These are phyloP conservation scores for Xylariaceae sp. DNA, from an alignment of 2,329 filamentous ascomycete species.

Conservation along the genomic window DNA sequence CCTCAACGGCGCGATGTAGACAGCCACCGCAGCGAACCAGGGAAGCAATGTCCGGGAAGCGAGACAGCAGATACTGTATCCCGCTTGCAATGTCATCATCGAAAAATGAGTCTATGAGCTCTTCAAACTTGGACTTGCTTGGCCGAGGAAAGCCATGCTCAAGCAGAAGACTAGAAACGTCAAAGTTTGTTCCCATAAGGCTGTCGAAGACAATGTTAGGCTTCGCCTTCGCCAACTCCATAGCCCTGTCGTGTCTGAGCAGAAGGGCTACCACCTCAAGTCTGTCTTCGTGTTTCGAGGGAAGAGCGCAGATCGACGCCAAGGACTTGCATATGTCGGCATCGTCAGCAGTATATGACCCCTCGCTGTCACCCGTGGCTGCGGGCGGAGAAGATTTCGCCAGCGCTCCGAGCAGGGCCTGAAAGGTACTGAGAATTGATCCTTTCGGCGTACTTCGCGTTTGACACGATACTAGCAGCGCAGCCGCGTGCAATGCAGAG, in stretches of 20 bases:
- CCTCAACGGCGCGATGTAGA: not conserved
- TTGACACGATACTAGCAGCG: not conserved
- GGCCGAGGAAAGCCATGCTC: constrained; percentile 7
- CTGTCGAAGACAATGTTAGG: not conserved
- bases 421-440: constrained; percentile 7
- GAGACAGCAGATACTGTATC: constrained; percentile 1
- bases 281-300: constrained; percentile 5
- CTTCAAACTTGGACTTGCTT: not conserved
- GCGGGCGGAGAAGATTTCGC: not conserved
- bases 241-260: constrained; percentile 2
- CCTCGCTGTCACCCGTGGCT: not conserved
- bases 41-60: not conserved
- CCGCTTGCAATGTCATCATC: not conserved
- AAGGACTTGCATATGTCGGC: constrained; percentile 2
- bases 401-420: constrained; percentile 8
- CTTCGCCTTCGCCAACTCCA: not conserved
- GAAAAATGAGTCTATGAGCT: not conserved
- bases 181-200: not conserved
- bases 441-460: not conserved
- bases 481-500: constrained; percentile 1
- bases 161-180: constrained; percentile 8
- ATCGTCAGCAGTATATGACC: not conserved
- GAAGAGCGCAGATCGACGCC: not conserved
- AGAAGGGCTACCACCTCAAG: constrained; percentile 7
- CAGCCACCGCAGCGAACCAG: not conserved